Percentiles rank a stretch among this genome's conserved stretches.
Conservation (phyloP, 2,329 filamentous ascomycete genomes). For the Venturiaceae sp. region DNA sequence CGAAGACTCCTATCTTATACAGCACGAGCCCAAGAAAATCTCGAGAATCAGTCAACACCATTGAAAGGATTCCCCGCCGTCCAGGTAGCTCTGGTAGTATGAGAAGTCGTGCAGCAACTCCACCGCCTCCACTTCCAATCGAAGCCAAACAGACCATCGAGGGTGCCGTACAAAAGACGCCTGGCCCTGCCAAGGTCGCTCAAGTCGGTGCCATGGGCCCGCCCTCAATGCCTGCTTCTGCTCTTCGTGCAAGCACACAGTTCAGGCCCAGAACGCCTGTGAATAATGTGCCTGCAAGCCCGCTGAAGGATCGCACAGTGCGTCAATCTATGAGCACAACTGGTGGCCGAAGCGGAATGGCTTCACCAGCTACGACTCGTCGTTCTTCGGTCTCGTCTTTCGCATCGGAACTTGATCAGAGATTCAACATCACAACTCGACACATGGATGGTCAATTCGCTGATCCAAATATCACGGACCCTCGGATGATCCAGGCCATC, state of each 20-base stretch:
- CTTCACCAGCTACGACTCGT: conserved; percentile 42
- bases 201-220: conserved; percentile 60
- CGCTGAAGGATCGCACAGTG: conserved; percentile 10
- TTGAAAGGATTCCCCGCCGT: conserved; percentile 29
- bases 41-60: conserved; percentile 12
- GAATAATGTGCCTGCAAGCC: conserved; percentile 13
- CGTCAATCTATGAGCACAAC: not conserved
- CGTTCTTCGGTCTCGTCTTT: conserved; percentile 92
- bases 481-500: conserved; percentile 97
- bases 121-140: conserved; percentile 62
- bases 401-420: conserved; percentile 81
- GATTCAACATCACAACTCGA: conserved; percentile 59
- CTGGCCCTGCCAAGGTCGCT: conserved; percentile 21
- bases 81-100: conserved; percentile 67
- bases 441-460: conserved; percentile 38
- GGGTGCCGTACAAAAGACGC: conserved; percentile 44
- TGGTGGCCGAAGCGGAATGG: conserved; percentile 32
- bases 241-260: conserved; percentile 37
- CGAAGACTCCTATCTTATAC: not conserved
- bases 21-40: not conserved
- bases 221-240: conserved; percentile 73
- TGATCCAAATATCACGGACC: conserved; percentile 66
- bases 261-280: conserved; percentile 26
- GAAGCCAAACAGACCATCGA: conserved; percentile 83
- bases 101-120: conserved; percentile 35